phyloP scores from a whole-genome alignment of 768 basidiomycete genomes.

The Boletus barrowsii region DNA sequence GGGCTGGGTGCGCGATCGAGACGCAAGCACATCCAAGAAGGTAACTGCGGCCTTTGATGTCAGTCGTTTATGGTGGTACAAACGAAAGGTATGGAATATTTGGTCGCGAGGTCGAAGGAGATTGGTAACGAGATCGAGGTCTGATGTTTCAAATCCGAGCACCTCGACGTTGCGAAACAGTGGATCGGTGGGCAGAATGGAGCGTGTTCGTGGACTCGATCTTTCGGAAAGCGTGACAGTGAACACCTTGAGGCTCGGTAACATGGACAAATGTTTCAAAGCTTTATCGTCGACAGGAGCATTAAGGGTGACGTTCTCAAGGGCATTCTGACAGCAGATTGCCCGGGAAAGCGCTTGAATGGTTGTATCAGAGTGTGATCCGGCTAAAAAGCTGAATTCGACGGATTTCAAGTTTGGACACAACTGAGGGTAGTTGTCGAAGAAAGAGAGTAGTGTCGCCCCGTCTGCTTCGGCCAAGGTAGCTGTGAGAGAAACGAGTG shows the following conservation, averaged over 20 bases:
- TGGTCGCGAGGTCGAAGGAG: conserved; percentile 8
- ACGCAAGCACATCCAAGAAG: conserved; percentile 4
- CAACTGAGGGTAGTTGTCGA: conserved; percentile 4
- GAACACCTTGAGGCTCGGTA: conserved; percentile 8
- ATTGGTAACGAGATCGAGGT: conserved; percentile 4
- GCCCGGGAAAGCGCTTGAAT: conserved; percentile 4
- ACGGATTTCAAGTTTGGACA: conserved; percentile 5
- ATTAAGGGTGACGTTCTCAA: background rate
- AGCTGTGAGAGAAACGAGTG: conserved; percentile 2
- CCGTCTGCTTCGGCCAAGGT: conserved; percentile 5
- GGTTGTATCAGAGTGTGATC: background rate
- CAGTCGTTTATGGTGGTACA: background rate
- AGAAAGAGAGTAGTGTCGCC: conserved; percentile 3
- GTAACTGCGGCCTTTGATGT: background rate
- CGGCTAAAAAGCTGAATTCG: background rate
- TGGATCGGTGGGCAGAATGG: background rate
- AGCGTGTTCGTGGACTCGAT: background rate
- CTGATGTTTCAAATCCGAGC: background rate
- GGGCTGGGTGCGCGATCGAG: background rate
- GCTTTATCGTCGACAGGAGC: background rate
- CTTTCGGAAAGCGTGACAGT: background rate
- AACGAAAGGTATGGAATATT: conserved; percentile 6
- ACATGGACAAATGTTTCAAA: conserved; percentile 3
- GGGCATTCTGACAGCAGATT: background rate
- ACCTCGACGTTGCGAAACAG: background rate